phyloP scores from a whole-genome alignment of 495 filamentous ascomycete genomes.

The Parathielavia hyrcaniae region DNA sequence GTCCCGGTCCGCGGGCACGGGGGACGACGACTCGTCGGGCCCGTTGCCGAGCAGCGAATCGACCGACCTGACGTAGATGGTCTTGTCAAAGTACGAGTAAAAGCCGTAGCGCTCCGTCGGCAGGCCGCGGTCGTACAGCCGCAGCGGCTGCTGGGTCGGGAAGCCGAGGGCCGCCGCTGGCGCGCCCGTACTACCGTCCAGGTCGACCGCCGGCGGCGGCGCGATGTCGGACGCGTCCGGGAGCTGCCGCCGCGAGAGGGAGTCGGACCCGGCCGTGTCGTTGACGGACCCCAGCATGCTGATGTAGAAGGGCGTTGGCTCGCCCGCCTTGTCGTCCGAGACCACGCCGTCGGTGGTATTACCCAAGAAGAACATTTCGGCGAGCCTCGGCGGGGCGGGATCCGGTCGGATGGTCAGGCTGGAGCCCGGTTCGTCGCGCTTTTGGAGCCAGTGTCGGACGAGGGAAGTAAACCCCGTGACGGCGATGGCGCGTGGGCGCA shows the following conservation, averaged over 20 bases:
- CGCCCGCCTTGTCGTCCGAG: constrained; percentile 54
- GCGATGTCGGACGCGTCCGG: constrained; percentile 46
- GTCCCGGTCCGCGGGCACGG: constrained; percentile 49
- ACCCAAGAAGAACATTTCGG: constrained; percentile 72
- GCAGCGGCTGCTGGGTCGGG: constrained; percentile 68
- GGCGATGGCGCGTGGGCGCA: constrained; percentile 5
- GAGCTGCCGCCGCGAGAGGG: constrained; percentile 32
- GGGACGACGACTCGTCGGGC: constrained; percentile 22
- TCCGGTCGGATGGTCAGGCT: constrained; percentile 30
- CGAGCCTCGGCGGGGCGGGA: constrained; percentile 54
- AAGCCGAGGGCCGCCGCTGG: constrained; percentile 62
- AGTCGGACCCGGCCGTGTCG: constrained; percentile 31
- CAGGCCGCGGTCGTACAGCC: constrained; percentile 75
- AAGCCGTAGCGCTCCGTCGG: constrained; percentile 86
- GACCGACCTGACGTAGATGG: constrained; percentile 66
- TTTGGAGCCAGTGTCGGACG: background rate
- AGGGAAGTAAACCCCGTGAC: constrained; percentile 13
- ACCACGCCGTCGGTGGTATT: constrained; percentile 70
- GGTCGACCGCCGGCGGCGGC: constrained; percentile 53
- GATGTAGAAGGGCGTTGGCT: constrained; percentile 65
- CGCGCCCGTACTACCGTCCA: constrained; percentile 66
- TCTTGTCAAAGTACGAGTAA: constrained; percentile 85
- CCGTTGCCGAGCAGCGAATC: constrained; percentile 24
- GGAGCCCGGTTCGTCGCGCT: constrained; percentile 40
- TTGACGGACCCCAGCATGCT: constrained; percentile 39